Conservation (phyloP, 2,329 filamentous ascomycete genomes). For the Pseudogymnoascus sp. region DNA sequence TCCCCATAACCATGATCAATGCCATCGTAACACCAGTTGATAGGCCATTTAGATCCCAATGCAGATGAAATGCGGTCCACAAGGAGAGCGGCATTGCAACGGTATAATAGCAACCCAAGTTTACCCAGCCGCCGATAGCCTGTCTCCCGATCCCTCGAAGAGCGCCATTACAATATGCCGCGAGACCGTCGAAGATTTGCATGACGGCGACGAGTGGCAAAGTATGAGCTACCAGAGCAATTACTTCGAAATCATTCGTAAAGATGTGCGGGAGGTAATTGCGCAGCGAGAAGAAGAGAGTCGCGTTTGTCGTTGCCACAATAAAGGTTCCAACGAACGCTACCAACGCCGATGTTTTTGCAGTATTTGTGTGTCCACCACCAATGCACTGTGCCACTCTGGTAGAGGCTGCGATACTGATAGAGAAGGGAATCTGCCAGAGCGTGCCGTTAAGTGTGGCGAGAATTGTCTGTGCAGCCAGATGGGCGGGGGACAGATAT, state of each 20-base stretch:
- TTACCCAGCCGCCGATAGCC: constrained; percentile 80
- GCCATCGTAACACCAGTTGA: constrained; percentile 69
- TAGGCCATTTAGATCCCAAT: constrained; percentile 68
- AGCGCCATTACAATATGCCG: constrained; percentile 71
- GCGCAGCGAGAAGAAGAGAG: constrained; percentile 41
- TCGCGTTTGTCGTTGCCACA: neutral
- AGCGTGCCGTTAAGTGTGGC: constrained; percentile 70
- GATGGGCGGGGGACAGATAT: constrained; percentile 64
- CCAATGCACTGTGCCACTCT: constrained; percentile 84
- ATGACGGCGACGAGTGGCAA: constrained; percentile 75
- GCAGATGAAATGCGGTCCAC: constrained; percentile 62
- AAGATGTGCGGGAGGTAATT: constrained; percentile 67
- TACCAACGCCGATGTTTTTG: constrained; percentile 69
- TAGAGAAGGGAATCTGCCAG: constrained; percentile 82
- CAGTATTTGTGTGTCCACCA: constrained; percentile 68
- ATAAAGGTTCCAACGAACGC: constrained; percentile 26
- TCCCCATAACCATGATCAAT: neutral
- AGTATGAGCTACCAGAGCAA: constrained; percentile 55
- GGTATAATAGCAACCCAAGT: constrained; percentile 75
- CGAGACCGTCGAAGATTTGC: constrained; percentile 76
- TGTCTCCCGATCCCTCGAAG: constrained; percentile 78
- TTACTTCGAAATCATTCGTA: constrained; percentile 60
- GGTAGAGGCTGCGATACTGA: constrained; percentile 78
- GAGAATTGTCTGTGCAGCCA: constrained; percentile 80
- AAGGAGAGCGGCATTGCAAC: constrained; percentile 77